phyloP scores from a whole-genome alignment of 257 asterid genomes.

The Lycium barbarum region DNA sequence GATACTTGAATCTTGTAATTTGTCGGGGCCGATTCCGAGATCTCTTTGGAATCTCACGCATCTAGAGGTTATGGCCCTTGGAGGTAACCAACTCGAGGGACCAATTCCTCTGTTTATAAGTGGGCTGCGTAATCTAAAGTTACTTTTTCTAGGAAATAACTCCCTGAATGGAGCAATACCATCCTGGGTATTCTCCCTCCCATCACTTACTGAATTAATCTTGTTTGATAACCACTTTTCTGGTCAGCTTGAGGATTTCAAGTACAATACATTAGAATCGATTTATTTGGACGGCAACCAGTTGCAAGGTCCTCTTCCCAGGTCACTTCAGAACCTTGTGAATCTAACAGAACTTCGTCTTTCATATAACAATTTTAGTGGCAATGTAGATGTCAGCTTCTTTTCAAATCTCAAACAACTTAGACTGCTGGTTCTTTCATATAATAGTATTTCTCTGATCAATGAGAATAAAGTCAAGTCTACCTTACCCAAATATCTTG shows the following conservation, averaged over 20 bases:
- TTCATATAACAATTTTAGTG: neutral
- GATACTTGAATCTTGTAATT: constrained; percentile 24
- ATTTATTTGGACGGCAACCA: neutral
- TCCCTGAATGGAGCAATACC: constrained; percentile 36
- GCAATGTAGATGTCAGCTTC: neutral
- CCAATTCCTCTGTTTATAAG: constrained; percentile 21
- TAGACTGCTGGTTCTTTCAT: neutral
- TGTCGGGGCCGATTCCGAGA: neutral
- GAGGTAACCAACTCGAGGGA: constrained; percentile 13
- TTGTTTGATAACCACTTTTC: constrained; percentile 31
- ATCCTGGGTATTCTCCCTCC: constrained; percentile 34
- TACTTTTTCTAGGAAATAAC: neutral
- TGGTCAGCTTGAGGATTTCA: constrained; percentile 33
- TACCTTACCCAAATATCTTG: neutral
- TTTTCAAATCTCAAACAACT: constrained; percentile 8
- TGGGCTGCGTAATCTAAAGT: constrained; percentile 25
- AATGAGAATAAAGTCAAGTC: neutral
- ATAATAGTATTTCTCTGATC: constrained; percentile 18
- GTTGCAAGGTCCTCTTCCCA: constrained; percentile 37
- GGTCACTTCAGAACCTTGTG: constrained; percentile 35
- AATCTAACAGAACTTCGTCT: neutral
- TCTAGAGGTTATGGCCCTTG: constrained; percentile 9
- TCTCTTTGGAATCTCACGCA: constrained; percentile 34
- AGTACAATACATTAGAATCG: neutral
- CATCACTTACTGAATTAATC: constrained; percentile 25